A percentile compares a stretch with the other conserved stretches of the same genome.
Evolutionary conservation across 2,329 filamentous ascomycete genomes (phyloP).

Genomic region (Diaporthe citri): DNA sequence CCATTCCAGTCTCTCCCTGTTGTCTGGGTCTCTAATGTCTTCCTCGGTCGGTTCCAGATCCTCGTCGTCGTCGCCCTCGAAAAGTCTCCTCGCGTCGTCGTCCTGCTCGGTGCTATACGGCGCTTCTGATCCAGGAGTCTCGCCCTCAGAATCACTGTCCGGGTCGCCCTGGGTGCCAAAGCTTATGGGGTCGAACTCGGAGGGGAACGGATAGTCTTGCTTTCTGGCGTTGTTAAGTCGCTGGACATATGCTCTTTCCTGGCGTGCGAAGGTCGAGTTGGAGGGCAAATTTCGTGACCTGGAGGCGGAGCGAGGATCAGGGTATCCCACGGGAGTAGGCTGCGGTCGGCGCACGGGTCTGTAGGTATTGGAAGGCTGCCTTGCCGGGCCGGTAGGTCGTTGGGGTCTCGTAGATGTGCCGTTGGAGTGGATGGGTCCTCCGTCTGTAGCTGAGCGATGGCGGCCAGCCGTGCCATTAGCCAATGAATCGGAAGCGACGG

Average conservation of each 20-base stretch:
- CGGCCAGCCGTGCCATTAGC: slow-evolving; percentile 57
- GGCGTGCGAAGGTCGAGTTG: slow-evolving; percentile 72
- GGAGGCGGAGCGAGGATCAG: slow-evolving; percentile 62
- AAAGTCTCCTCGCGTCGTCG: slow-evolving; percentile 92
- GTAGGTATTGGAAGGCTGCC: slow-evolving; percentile 85
- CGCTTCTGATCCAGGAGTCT: slow-evolving; percentile 87
- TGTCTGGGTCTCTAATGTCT: slow-evolving; percentile 88
- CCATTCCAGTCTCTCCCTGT: slow-evolving; percentile 94
- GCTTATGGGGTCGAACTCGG: slow-evolving; percentile 39
- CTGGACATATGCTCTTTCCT: slow-evolving; percentile 96
- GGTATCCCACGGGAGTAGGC: slow-evolving; percentile 50
- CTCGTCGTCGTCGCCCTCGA: slow-evolving; percentile 81
- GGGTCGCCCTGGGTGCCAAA: slow-evolving; percentile 57
- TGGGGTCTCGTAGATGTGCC: slow-evolving; percentile 63
- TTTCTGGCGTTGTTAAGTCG: slow-evolving; percentile 72
- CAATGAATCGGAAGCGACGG: slow-evolving; percentile 56
- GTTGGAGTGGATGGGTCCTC: slow-evolving; percentile 49
- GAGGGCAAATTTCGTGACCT: slow-evolving; percentile 63
- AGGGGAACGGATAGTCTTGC: slow-evolving; percentile 79
- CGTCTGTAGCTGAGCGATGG: slow-evolving; percentile 52
- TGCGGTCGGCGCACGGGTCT: slow-evolving; percentile 71
- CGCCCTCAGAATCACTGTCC: slow-evolving; percentile 90
- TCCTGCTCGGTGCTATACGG: slow-evolving; percentile 75
- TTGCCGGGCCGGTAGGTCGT: slow-evolving; percentile 75
- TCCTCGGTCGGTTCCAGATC: slow-evolving; percentile 90